A percentile compares a stretch with the other conserved stretches of the same genome.
These are phyloP conservation scores for Nothophytophthora sp. DNA, from an alignment of 352 stramenopile genomes.

Conservation along the genomic window DNA sequence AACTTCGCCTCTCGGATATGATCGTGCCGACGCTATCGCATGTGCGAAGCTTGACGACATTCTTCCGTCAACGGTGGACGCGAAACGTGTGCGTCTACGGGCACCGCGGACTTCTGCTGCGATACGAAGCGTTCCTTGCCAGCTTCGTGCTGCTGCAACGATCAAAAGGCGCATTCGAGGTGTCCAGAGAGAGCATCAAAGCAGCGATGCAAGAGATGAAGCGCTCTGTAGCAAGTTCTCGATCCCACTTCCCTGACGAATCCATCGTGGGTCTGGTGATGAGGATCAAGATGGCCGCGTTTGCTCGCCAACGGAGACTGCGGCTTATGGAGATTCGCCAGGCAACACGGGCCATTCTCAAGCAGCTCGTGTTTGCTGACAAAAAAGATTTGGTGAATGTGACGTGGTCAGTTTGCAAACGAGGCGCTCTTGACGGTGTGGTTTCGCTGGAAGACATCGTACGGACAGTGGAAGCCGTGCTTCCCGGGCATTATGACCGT, in stretches of 20 bases:
- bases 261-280: slow-evolving; percentile 41
- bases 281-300: slow-evolving; percentile 28
- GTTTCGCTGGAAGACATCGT: slow-evolving; percentile 35
- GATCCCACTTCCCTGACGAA: slow-evolving; percentile 46
- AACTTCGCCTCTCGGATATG: slow-evolving; percentile 35
- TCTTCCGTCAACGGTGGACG: slow-evolving; percentile 44
- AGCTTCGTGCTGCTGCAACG: slow-evolving; percentile 37
- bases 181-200: slow-evolving; percentile 19
- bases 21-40: slow-evolving; percentile 49
- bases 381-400: slow-evolving; percentile 47
- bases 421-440: slow-evolving; percentile 37
- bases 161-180: slow-evolving; percentile 14
- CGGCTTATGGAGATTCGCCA: slow-evolving; percentile 50
- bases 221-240: slow-evolving; percentile 40
- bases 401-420: slow-evolving; percentile 36
- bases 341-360: slow-evolving; percentile 38
- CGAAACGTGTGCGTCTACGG: slow-evolving; percentile 37
- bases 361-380: slow-evolving; percentile 38
- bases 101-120: slow-evolving; percentile 42
- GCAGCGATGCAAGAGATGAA: slow-evolving; percentile 46
- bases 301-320: slow-evolving; percentile 38
- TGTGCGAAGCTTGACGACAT: slow-evolving; percentile 27
- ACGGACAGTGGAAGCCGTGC: slow-evolving; percentile 31
- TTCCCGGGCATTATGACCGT: slow-evolving; percentile 37
- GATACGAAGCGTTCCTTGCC: slow-evolving; percentile 62